phyloP scores from a whole-genome alignment of 1,139 yeast species.

The Pneumocystis canis region DNA sequence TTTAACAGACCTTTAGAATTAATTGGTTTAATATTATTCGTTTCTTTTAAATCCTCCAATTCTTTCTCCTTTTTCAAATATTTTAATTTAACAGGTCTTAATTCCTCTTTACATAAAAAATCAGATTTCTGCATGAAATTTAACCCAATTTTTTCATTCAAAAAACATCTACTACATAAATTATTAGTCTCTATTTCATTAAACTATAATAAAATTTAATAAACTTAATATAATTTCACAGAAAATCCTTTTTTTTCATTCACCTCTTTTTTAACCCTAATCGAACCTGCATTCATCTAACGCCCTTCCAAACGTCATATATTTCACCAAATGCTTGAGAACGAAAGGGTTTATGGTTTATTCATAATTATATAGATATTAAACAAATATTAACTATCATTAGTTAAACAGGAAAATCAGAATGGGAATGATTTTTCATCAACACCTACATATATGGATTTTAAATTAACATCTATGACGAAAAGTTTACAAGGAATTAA shows the following conservation, averaged over 20 bases:
- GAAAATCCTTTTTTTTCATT: neutral
- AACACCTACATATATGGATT: neutral
- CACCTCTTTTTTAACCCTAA: neutral
- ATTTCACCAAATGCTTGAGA: neutral
- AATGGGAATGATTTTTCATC: neutral
- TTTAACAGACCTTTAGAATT: neutral
- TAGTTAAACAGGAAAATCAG: neutral
- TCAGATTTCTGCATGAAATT: neutral
- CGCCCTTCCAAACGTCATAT: neutral
- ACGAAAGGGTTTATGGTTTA: neutral
- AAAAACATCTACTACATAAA: neutral
- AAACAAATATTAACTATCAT: neutral
- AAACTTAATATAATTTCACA: neutral
- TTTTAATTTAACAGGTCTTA: neutral
- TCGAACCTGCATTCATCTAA: neutral
- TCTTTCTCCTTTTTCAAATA: neutral
- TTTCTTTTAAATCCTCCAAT: neutral
- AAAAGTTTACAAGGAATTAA: neutral
- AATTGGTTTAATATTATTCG: neutral
- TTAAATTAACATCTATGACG: neutral
- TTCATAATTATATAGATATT: neutral
- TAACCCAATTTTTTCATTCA: neutral
- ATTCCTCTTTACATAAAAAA: neutral
- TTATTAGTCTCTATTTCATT: too few species aligned
- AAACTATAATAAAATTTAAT: neutral